Percentiles rank a stretch among this genome's conserved stretches.
Evolutionary conservation across 2,329 filamentous ascomycete genomes (phyloP).

Genomic region (Cladosporium colombiae): DNA sequence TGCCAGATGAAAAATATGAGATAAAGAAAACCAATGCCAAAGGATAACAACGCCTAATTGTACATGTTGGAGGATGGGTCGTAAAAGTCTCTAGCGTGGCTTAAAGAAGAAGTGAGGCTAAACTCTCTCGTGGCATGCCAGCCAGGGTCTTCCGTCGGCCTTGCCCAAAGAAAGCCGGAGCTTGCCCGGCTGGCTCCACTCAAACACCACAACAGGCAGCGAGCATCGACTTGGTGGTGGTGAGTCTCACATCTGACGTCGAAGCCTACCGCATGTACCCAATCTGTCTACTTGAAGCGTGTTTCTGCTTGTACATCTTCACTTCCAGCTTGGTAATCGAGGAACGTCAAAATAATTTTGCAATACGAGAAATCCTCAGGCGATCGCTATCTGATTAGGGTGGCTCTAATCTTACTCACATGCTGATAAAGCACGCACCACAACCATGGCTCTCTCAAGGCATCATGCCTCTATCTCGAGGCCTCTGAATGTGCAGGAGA

Average conservation of each 20-base stretch:
- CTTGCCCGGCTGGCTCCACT: not conserved
- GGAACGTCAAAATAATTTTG: not conserved
- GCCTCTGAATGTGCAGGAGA: slow-evolving; percentile 47
- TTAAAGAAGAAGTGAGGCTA: not conserved
- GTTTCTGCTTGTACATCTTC: not conserved
- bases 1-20: not conserved
- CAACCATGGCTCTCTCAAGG: slow-evolving; percentile 33
- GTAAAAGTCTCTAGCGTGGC: not conserved
- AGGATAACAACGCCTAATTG: not conserved
- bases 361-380: not conserved
- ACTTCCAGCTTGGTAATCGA: not conserved
- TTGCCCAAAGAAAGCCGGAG: not conserved
- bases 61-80: not conserved
- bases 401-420: not conserved
- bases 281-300: not conserved
- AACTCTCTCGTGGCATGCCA: not conserved
- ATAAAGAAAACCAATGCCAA: not conserved
- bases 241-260: not conserved
- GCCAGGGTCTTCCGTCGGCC: not conserved
- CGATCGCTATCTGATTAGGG: not conserved
- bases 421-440: not conserved
- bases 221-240: not conserved
- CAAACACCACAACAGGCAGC: not conserved
- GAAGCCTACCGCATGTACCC: not conserved
- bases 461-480: slow-evolving; percentile 30